Evolutionary conservation across 495 filamentous ascomycete species (phyloP), one percentile per base, ranked within the genome.

Genomic region (Podospora appendiculata): DNA sequence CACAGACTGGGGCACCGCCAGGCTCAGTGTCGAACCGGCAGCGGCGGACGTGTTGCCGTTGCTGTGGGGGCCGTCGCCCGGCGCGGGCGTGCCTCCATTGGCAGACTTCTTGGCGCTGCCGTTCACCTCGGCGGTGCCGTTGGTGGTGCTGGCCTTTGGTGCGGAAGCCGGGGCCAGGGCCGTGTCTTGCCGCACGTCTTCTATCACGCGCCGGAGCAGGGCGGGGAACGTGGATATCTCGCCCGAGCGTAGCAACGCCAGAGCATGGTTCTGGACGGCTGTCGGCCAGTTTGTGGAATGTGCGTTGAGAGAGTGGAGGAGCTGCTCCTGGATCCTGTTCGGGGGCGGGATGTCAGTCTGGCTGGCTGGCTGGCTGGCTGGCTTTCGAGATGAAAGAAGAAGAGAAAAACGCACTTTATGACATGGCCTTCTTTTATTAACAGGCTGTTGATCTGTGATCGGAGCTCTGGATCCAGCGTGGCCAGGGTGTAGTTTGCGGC

Each of bases 281-380:
- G 74, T 75, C 3, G 76, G 77, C 78, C 78, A 81, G 67, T 81
- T 79, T 55, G 72, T 63, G 14, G 60, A 57, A 61, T 75, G 64
- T 6, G 76, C 56, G 61, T 79, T 62, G 47, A 80, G 76, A 14
- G 72, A 61, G 64, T 79, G 76, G 6, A 78, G 68, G 58, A 81
- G 71, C 46, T 68, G 61, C n/a, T 79, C 76, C 65, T 81, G 77
- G 54, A 81, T 81, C 58, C 78, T 81, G 55, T 12, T 41, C 9
- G 43, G 11, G n/a, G 41, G 39, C 18, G 1, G 36, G 12, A 41
- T 9, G 47, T 66, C 53, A 56, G 13, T 13, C 10, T 10, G 36
- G 13, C 8, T 38, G 36, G 6, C 11, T 36, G 6, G 6, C 6
- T 36, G 34, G 34, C 11, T 44, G 8, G 41, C 4, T 25, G 25